phyloP scores from a whole-genome alignment of 2,329 filamentous ascomycete genomes.

The Colletotrichum gloeosporioides region DNA sequence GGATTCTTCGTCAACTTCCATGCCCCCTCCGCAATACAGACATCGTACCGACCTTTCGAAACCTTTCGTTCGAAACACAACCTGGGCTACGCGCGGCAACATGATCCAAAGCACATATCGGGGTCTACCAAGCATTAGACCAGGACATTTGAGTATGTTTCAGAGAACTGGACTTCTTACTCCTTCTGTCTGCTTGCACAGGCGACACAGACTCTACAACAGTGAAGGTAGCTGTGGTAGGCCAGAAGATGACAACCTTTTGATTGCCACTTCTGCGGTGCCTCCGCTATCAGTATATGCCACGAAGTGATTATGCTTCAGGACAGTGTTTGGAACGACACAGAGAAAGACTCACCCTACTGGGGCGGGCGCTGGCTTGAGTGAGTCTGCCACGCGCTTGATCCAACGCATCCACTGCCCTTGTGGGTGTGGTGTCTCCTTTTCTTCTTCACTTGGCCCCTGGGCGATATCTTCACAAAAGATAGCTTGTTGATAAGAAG shows the following conservation, averaged over 20 bases:
- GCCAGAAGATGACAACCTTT: not conserved
- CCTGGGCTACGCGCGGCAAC: not conserved
- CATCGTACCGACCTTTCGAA: not conserved
- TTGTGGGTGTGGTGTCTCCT: not conserved
- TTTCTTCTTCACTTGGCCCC: rapidly evolving
- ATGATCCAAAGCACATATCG: not conserved
- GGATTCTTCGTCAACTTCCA: no score
- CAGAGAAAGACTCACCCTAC: not conserved
- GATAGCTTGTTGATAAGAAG: not conserved
- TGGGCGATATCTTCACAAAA: not conserved
- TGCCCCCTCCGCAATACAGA: no score
- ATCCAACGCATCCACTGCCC: not conserved
- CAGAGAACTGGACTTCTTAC: not conserved
- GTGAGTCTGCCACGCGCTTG: not conserved
- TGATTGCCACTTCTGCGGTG: not conserved
- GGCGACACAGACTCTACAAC: not conserved
- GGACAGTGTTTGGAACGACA: no score
- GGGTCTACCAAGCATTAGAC: not conserved
- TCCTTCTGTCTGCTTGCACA: not conserved
- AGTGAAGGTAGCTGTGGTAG: not conserved
- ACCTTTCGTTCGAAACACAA: rapidly evolving
- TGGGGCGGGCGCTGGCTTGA: not conserved
- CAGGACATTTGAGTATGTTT: no score
- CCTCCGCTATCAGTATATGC: not conserved
- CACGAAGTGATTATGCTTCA: rapidly evolving